Conservation (phyloP, 2,329 filamentous ascomycete species). For the Aspergillus pseudoviridinutans region DNA sequence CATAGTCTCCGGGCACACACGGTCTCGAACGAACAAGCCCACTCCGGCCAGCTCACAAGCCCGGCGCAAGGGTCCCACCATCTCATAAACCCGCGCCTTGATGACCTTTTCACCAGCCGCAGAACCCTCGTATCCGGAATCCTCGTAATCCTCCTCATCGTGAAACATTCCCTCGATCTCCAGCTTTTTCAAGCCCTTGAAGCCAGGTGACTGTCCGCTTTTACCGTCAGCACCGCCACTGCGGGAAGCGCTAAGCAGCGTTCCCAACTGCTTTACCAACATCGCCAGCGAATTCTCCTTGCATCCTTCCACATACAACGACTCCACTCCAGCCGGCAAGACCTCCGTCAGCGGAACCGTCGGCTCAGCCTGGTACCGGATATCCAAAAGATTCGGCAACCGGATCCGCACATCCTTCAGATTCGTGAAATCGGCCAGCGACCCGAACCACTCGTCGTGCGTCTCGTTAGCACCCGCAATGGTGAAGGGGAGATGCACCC, state of each 20-base stretch:
- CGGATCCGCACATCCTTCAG: conserved; percentile 28
- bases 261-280: conserved; percentile 21
- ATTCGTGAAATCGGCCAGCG: conserved; percentile 23
- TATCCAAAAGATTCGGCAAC: conserved; percentile 27
- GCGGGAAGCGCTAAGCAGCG: conserved; percentile 17
- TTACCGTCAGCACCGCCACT: background rate
- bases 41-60: conserved; percentile 19
- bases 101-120: conserved; percentile 12
- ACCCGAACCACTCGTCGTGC: conserved; percentile 29
- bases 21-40: conserved; percentile 23
- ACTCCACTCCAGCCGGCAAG: conserved; percentile 21
- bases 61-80: conserved; percentile 17
- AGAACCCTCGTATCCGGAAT: conserved; percentile 10
- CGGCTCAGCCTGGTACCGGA: conserved; percentile 25
- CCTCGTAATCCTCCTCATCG: conserved; percentile 20
- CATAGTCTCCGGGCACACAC: conserved; percentile 17
- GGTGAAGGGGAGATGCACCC: conserved; percentile 26
- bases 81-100: conserved; percentile 22
- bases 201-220: background rate
- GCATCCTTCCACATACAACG: conserved; percentile 26
- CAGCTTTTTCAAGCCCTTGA: conserved; percentile 15
- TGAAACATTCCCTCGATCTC: conserved; percentile 28
- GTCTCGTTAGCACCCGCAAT: conserved; percentile 25
- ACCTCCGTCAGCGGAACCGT: conserved; percentile 18
- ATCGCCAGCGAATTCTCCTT: conserved; percentile 23